Base-by-base conservation (phyloP, 1,139 yeast genomes). In the Candida sojae region DNA sequence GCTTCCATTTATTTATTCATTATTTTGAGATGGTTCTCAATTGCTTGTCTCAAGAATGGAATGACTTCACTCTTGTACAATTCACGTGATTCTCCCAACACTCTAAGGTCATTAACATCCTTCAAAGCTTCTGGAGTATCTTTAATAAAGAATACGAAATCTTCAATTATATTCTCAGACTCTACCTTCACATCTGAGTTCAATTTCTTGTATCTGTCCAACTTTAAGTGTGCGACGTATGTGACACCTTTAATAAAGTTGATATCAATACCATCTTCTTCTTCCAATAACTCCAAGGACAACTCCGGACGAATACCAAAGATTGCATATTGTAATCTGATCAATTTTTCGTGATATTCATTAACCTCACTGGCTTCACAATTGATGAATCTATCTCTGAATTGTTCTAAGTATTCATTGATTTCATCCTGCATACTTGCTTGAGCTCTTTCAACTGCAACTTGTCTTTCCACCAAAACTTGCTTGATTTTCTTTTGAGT, bases 391-490 rank as follows among this genome's bases (percentile, higher is more conserved):
- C 76, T 71, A 36, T 71, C 62, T 56, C 75, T 77, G 61, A 91
- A 89, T 39, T 82, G 83, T 6, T 71, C 61, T 51, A 88, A 68
- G 50, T 86, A 80, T 49, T 70, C 62, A 17, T 68, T 66, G 55
- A 79, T 79, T 26, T 60, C 56, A 46, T 75, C 71, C 4, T 68
- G 66, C 44, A 79, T 73, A 45, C 74, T 76, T 21, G 72, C 69
- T 60, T 79, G 79, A 2, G 85, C 90, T 56, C 84, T 75, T 56
- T 80, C 83, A 62, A 80, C 83, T 0, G 92, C 84, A 52, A 82
- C 82, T 58, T 87, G 88, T 64, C 98, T 82, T 68, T 93, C 98
- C 57, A 91, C 82, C 48, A 93, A 75, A 9, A 89, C 97, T 62
- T 88, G 95, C 63, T 90, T 86, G 57, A 93, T 88, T 58, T 89